Evolutionary conservation across 1,139 yeast genomes (phyloP).

Genomic region (Diutina mesorugosa): DNA sequence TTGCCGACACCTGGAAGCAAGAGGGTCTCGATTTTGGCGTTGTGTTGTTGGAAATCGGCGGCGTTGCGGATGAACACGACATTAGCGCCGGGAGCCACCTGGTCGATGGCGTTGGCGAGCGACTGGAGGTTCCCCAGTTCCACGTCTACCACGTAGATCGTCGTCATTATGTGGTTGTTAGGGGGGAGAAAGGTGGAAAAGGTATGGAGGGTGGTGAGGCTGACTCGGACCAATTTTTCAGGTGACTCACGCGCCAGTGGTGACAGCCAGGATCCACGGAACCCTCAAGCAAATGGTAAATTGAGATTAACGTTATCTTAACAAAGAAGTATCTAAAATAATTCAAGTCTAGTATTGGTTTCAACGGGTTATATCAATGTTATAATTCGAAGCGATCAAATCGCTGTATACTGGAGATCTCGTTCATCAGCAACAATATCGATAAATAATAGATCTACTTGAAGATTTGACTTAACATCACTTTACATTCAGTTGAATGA

Average conservation of each 20-base stretch:
- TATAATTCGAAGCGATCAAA: too few species aligned
- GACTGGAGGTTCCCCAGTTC: conserved; percentile 92
- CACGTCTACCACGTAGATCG: conserved; percentile 72
- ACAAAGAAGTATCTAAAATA: too few species aligned
- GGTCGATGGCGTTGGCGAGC: conserved; percentile 70
- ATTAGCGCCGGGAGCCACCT: conserved; percentile 45
- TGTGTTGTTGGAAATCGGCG: conserved; percentile 18
- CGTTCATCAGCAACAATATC: too few species aligned
- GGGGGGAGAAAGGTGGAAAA: not conserved
- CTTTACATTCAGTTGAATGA: too few species aligned
- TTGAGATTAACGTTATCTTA: too few species aligned
- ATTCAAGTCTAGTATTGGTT: too few species aligned
- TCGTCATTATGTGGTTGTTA: not conserved
- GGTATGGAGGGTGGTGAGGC: not conserved
- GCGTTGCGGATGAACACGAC: conserved; percentile 36
- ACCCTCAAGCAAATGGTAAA: too few species aligned
- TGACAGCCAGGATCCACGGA: too few species aligned
- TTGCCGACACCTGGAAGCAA: conserved; percentile 94
- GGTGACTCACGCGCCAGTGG: not conserved
- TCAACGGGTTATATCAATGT: too few species aligned
- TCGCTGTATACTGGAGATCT: too few species aligned
- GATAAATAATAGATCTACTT: too few species aligned
- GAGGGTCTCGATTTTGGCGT: conserved; percentile 38
- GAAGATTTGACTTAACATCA: too few species aligned
- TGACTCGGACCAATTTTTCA: not conserved